Conservation (phyloP, 352 stramenopile species). For the Globisporangium camurandrum region DNA sequence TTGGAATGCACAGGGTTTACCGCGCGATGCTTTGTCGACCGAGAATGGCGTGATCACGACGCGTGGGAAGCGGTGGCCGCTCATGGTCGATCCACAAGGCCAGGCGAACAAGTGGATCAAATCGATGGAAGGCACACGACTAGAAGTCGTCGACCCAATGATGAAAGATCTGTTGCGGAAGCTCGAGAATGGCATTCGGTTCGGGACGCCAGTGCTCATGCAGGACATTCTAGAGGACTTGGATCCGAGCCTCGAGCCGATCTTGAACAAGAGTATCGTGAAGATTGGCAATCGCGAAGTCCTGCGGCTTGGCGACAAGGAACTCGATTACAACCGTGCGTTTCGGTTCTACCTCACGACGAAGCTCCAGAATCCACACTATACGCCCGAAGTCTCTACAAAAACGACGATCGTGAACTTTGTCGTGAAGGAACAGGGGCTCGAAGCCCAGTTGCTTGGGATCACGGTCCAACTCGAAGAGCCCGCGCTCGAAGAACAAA, state of each 20-base stretch:
- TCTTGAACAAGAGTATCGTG: slow-evolving; percentile 93
- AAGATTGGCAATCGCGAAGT: slow-evolving; percentile 91
- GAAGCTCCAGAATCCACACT: slow-evolving; percentile 95
- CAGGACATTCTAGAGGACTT: slow-evolving; percentile 95
- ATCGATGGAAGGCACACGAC: slow-evolving; percentile 82
- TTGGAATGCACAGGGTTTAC: slow-evolving; percentile 94
- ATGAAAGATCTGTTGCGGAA: slow-evolving; percentile 93
- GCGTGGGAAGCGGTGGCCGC: slow-evolving; percentile 89
- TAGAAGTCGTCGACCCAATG: slow-evolving; percentile 93
- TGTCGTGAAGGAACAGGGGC: slow-evolving; percentile 91
- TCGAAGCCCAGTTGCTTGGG: slow-evolving; percentile 92
- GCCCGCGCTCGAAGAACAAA: slow-evolving; percentile 92
- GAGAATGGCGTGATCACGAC: slow-evolving; percentile 97
- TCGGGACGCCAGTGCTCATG: slow-evolving; percentile 90
- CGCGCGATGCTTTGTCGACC: slow-evolving; percentile 89
- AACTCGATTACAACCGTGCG: slow-evolving; percentile 92
- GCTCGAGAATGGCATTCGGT: slow-evolving; percentile 92
- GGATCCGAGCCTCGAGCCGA: slow-evolving; percentile 90
- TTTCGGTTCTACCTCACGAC: slow-evolving; percentile 96
- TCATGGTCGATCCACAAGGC: slow-evolving; percentile 96
- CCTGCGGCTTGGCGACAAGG: slow-evolving; percentile 92
- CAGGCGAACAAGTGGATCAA: slow-evolving; percentile 97
- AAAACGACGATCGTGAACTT: slow-evolving; percentile 97
- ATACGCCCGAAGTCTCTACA: slow-evolving; percentile 92
- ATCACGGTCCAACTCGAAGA: slow-evolving; percentile 94